Percentiles rank a stretch among this genome's conserved stretches.
Evolutionary conservation across 306 rosid genomes (phyloP).

Genomic region (Vachellia collinsii): DNA sequence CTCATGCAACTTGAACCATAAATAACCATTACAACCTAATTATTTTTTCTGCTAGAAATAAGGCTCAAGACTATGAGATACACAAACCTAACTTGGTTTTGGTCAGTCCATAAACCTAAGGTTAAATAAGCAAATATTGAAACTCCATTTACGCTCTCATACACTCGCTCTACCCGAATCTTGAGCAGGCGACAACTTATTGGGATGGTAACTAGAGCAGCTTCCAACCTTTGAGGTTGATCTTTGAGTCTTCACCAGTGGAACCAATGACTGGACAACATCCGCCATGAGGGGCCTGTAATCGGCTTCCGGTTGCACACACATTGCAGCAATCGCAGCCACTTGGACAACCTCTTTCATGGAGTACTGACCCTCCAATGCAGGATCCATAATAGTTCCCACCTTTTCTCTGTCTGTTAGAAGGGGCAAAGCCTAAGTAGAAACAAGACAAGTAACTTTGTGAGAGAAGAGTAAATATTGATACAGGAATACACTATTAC

Average conservation of each 20-base stretch:
- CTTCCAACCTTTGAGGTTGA: slow-evolving; percentile 65
- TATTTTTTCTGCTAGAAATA: slow-evolving; percentile 3
- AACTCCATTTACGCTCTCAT: slow-evolving; percentile 36
- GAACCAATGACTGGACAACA: slow-evolving; percentile 93
- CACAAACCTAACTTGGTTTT: not conserved
- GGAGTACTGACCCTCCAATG: slow-evolving; percentile 85
- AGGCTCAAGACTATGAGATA: slow-evolving; percentile 12
- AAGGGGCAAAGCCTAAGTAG: slow-evolving; percentile 80
- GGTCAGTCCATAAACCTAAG: slow-evolving; percentile 34
- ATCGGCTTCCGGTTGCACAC: slow-evolving; percentile 96
- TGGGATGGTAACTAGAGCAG: slow-evolving; percentile 61
- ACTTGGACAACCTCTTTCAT: slow-evolving; percentile 97
- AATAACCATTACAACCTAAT: slow-evolving; percentile 5
- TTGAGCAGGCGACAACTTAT: slow-evolving; percentile 57
- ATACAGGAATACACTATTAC: not conserved
- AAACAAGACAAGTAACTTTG: slow-evolving; percentile 11
- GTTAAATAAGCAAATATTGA: slow-evolving; percentile 25
- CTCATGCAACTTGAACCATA: slow-evolving; percentile 7
- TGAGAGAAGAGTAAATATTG: slow-evolving; percentile 19
- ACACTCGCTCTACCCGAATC: slow-evolving; percentile 44
- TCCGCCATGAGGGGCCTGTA: slow-evolving; percentile 98
- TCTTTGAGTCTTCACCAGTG: slow-evolving; percentile 70
- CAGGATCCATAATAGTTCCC: slow-evolving; percentile 86
- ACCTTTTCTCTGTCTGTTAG: slow-evolving; percentile 91
- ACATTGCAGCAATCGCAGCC: slow-evolving; percentile 97